Base-by-base conservation (phyloP, 1,284 basidiomycete genomes). In the Malassezia equina region DNA sequence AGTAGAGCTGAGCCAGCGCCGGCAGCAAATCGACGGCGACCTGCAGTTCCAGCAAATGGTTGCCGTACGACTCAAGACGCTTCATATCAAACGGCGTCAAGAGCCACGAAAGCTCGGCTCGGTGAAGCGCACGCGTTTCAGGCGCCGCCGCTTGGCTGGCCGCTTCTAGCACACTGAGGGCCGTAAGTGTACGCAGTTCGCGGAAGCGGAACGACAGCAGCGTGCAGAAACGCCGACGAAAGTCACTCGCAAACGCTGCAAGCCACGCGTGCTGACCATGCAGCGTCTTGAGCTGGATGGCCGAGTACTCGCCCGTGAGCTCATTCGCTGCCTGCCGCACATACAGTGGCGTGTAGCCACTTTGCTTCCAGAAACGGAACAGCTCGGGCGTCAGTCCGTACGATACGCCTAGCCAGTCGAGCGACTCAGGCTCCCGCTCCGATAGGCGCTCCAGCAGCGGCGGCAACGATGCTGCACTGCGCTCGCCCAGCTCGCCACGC, bases 361-460 rank as follows among this genome's bases (percentile, higher is more conserved):
- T 83, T 33, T 87, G 82, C 77, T 95, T 96, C 94, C 94, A 98
- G 78, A 98, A 99, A 80, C 88, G 80, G 50, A 98, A 81, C 1
- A 99, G 80, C 64, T 83, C 84, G 2, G 88, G 82, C 0, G 93
- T 96, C 45, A 98, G 79, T 9, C 94, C 94, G 73, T 94, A 98
- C 25, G 89, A 93, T 0, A 96, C 93, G 42, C 94, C 93, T 6
- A 99, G 79, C 75, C 94, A 99, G 76, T 98, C 93, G 29, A 99
- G 79, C 41, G 78, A 80, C 71, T 96, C 91, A 0, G 94, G 93
- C 75, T 86, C 86, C 33, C 86, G 82, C 75, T 96, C 91, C 1
- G 86, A 84, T 7, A 99, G 80, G 3, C 90, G 83, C 71, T 93
- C 89, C 1, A 99, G 81, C 5, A 99, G 80, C 0, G 94, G 90